These are phyloP conservation scores for Calonectria multiphialidica DNA, from an alignment of 2,329 filamentous ascomycete species.

Conservation along the genomic window DNA sequence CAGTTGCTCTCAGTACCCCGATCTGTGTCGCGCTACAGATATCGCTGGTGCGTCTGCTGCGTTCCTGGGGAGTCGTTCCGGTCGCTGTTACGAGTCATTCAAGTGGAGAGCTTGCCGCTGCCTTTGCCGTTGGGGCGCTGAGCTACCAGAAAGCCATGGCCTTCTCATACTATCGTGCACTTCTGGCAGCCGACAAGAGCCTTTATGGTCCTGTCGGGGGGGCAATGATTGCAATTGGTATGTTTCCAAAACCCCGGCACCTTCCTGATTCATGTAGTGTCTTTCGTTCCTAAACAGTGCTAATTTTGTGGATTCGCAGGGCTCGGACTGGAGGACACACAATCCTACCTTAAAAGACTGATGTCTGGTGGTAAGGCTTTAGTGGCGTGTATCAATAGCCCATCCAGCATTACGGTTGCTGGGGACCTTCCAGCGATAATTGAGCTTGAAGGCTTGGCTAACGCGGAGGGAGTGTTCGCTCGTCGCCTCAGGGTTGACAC, in stretches of 20 bases:
- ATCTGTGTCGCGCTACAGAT: slow-evolving; percentile 59
- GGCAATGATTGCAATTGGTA: slow-evolving; percentile 45
- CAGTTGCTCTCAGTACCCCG: slow-evolving; percentile 46
- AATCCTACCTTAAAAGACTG: background rate
- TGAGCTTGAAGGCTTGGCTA: slow-evolving; percentile 47
- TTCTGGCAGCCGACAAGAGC: slow-evolving; percentile 39
- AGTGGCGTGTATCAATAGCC: slow-evolving; percentile 62
- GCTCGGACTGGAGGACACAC: background rate
- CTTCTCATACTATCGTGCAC: slow-evolving; percentile 61
- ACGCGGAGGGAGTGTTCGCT: slow-evolving; percentile 57
- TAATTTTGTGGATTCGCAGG: too few species aligned
- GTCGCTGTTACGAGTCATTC: slow-evolving; percentile 57
- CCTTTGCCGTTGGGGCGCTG: slow-evolving; percentile 56
- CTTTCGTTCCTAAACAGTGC: too few species aligned
- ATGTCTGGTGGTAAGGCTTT: slow-evolving; percentile 15
- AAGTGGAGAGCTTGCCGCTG: slow-evolving; percentile 59
- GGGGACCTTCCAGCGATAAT: slow-evolving; percentile 57
- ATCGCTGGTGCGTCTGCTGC: slow-evolving; percentile 55
- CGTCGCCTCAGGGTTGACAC: slow-evolving; percentile 57
- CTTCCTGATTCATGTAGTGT: too few species aligned
- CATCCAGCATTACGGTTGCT: slow-evolving; percentile 60
- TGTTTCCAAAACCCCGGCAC: too few species aligned
- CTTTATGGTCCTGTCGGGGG: slow-evolving; percentile 48
- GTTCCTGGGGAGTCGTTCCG: slow-evolving; percentile 53
- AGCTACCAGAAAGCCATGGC: slow-evolving; percentile 56